Evolutionary conservation across 2,329 filamentous ascomycete species (phyloP), one percentile per base, ranked within the genome.

Genomic region (Periconia digitata): DNA sequence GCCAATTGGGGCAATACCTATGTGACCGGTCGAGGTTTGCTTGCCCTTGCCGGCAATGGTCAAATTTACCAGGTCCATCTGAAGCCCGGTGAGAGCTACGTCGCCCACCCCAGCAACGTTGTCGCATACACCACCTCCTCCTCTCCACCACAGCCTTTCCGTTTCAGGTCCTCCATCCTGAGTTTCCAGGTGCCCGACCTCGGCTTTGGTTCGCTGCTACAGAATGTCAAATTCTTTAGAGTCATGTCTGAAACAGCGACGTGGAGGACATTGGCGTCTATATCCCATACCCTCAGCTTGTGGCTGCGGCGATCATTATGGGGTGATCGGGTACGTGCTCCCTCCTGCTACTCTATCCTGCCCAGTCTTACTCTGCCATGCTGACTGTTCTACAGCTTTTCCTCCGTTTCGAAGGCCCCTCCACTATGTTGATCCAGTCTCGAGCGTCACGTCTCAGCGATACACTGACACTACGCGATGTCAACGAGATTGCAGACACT

Each of bases 1-100:
- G 85, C 90, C 39, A 86, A 96, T 67, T 97, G 92, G 92, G 94
- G 94, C 60, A 94, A 84, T 74, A 92, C 92, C 12, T 83, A 89
- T 55, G 78, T 96, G 50, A 96, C 91, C 0, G 94, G 94, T 34
- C 83, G 94, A 56, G 94, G 94, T 1, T 78, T 99, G 18, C 82
- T 92, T 0, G 92, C 91, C 2, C 78, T 99, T 15, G 85, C 88
- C 8, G 91, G 92, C 6, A 89, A 87, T 17, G 94, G 94, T 0
- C 90, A 96, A 66, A 85, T 96, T 51, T 96, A 96, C 70, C 87
- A 94, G 59, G 79, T 99, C 27, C 85, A 84, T 2, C 75, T 99
- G 43, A 85, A 84, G 50, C 84, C 86, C 21, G 91, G 89, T 16
- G 94, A 99, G 69, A 88, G 94, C 70, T 92, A 96, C 59, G 85